Percentiles rank a stretch among this genome's conserved stretches.
Conservation (phyloP, 768 basidiomycete species). For the Boletus subcaerulescens region DNA sequence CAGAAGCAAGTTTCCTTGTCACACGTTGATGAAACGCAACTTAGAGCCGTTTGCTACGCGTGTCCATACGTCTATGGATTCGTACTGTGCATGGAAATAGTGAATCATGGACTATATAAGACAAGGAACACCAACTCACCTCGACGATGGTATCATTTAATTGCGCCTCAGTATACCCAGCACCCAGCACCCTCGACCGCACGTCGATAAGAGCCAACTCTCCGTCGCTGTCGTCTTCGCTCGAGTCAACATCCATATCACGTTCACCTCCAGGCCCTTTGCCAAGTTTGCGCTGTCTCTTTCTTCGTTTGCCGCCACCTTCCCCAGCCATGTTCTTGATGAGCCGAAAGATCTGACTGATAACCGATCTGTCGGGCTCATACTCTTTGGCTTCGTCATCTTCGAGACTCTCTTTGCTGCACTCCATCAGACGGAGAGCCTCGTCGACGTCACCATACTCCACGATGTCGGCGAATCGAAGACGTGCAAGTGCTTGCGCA, state of each 20-base stretch:
- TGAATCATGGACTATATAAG: constrained; percentile 1
- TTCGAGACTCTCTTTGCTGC: constrained; percentile 86
- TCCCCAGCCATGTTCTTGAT: constrained; percentile 80
- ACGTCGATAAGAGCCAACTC: constrained; percentile 87
- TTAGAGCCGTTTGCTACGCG: constrained; percentile 83
- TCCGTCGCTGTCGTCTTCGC: constrained; percentile 62
- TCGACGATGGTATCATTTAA: constrained; percentile 80
- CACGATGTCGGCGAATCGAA: constrained; percentile 81
- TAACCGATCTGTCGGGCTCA: constrained; percentile 72
- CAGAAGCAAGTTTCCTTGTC: background rate
- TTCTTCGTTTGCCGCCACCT: constrained; percentile 37
- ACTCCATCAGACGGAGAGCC: constrained; percentile 94
- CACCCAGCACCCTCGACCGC: constrained; percentile 76
- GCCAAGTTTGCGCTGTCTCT: constrained; percentile 55
- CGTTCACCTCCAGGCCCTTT: constrained; percentile 69
- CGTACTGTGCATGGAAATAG: constrained; percentile 59
- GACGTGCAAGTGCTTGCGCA: constrained; percentile 89
- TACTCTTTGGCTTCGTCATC: constrained; percentile 72
- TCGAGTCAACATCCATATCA: constrained; percentile 67
- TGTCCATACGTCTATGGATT: constrained; percentile 75
- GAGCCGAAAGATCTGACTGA: constrained; percentile 84
- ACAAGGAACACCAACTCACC: constrained; percentile 43
- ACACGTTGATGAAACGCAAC: constrained; percentile 59
- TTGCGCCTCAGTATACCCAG: constrained; percentile 89
- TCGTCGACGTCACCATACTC: constrained; percentile 91